Conservation (phyloP, 2,329 filamentous ascomycete species). For the Phaeophleospora eucalypticola region DNA sequence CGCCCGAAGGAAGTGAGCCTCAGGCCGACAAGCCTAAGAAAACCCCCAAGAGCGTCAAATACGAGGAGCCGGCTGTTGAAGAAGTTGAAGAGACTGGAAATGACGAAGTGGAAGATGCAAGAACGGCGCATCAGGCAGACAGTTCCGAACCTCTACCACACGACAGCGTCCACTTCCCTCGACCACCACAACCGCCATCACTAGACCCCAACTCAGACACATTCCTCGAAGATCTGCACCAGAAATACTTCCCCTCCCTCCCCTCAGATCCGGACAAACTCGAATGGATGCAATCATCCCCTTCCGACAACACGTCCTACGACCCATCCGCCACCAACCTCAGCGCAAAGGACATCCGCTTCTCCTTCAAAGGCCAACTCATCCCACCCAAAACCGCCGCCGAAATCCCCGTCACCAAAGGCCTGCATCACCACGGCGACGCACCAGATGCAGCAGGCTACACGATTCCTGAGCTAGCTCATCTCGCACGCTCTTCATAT, state of each 20-base stretch:
- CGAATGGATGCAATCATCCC: constrained; percentile 77
- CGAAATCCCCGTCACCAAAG: constrained; percentile 68
- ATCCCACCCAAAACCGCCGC: constrained; percentile 73
- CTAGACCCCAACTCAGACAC: constrained; percentile 79
- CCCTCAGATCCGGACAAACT: constrained; percentile 79
- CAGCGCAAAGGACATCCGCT: constrained; percentile 74
- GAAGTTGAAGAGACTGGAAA: background rate
- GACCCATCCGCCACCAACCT: constrained; percentile 70
- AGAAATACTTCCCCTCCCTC: constrained; percentile 89
- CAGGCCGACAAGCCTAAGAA: constrained; percentile 6
- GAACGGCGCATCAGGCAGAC: background rate
- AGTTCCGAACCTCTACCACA: constrained; percentile 15
- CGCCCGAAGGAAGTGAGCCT: background rate
- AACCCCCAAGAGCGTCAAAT: constrained; percentile 23
- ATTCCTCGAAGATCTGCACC: constrained; percentile 79
- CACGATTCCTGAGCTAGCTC: constrained; percentile 80
- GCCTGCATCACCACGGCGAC: constrained; percentile 88
- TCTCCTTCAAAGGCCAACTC: constrained; percentile 78
- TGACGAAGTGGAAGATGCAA: constrained; percentile 1
- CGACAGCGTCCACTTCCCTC: constrained; percentile 57
- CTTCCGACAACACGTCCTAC: constrained; percentile 65
- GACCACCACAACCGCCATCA: constrained; percentile 55
- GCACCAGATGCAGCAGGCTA: constrained; percentile 93
- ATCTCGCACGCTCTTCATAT: constrained; percentile 74
- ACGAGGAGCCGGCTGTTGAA: constrained; percentile 16